These are phyloP conservation scores for Physcomitrium patens DNA, from an alignment of 225 moss, liverwort and hornwort genomes.

Conservation along the genomic window DNA sequence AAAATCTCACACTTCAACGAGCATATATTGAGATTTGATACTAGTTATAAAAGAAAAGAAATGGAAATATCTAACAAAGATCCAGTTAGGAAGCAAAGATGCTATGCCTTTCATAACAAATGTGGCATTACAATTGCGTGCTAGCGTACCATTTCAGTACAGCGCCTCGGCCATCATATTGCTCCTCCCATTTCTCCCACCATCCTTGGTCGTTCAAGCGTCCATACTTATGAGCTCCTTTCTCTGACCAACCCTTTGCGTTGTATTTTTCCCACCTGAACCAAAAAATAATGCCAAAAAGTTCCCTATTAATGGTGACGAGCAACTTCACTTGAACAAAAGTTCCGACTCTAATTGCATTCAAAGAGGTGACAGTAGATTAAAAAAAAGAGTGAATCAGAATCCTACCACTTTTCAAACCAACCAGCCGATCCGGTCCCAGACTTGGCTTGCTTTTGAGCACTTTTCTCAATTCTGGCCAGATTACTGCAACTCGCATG, in stretches of 20 bases:
- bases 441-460: constrained; percentile 97
- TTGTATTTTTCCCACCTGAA: constrained; percentile 99
- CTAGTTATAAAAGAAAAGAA: not conserved
- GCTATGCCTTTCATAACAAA: not conserved
- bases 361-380: not conserved
- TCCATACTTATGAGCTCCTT: constrained; percentile 98
- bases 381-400: not conserved
- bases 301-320: not conserved
- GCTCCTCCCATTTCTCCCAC: constrained; percentile 99
- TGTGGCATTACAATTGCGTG: not conserved
- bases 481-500: constrained; percentile 64
- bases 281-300: not conserved
- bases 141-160: constrained; percentile 86
- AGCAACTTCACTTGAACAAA: not conserved
- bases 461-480: constrained; percentile 97
- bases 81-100: not conserved
- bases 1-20: not conserved
- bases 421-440: constrained; percentile 94
- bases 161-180: constrained; percentile 92
- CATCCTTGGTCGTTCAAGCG: constrained; percentile 96
- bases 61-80: not conserved
- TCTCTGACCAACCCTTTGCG: constrained; percentile 97
- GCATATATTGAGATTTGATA: not conserved
- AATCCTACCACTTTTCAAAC: constrained; percentile 92
- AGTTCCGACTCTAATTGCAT: not conserved